Evolutionary conservation across 495 filamentous ascomycete species (phyloP), one percentile per base, ranked within the genome.

Genomic region (Xylaria palmicola): DNA sequence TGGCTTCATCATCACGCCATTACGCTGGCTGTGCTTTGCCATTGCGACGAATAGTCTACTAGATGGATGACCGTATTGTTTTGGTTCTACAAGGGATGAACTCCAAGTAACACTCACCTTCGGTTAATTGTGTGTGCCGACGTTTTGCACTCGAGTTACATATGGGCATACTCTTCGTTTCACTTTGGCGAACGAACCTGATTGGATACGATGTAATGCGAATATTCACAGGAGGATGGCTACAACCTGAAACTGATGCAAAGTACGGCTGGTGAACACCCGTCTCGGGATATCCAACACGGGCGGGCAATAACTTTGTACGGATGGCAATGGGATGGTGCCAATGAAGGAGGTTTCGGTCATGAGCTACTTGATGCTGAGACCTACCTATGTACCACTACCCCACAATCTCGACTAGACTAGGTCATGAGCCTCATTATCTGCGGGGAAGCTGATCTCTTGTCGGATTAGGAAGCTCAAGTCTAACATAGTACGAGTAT

Each of bases 361-460:
- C 49, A 52, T 37, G 49, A 26, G 29, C 30, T 22, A 19, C 34
- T 29, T 8, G 13, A 58, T 9, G 44, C 56, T 32, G 41, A 58
- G 45, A 37, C 39, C 36, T 15, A 32, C n/a, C n/a, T n/a, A 32
- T 13, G 29, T 22, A 22, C 27, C 22, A 57, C 20, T 57, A 47
- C 43, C 53, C 53, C 53, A 32, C 48, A 56, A 17, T 56, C 37
- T 32, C 22, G 39, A 22, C 20, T 19, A 27, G 39, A 22, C 20
- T 19, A 27, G 37, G 53, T 56, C 53, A 56, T 56, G 53, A 56
- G 53, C 53, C 53, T 56, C 53, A 56, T 56, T 56, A 30, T 24
- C 7, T 12, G 17, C 17, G 24, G 37, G 13, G 10, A n/a, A 6
- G 53, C 39, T 39, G 53, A 56, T 43, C 53, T 44, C 29, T 30